These are phyloP conservation scores for Schwanniomyces yamadae DNA, from an alignment of 805 yeast species.

Conservation along the genomic window DNA sequence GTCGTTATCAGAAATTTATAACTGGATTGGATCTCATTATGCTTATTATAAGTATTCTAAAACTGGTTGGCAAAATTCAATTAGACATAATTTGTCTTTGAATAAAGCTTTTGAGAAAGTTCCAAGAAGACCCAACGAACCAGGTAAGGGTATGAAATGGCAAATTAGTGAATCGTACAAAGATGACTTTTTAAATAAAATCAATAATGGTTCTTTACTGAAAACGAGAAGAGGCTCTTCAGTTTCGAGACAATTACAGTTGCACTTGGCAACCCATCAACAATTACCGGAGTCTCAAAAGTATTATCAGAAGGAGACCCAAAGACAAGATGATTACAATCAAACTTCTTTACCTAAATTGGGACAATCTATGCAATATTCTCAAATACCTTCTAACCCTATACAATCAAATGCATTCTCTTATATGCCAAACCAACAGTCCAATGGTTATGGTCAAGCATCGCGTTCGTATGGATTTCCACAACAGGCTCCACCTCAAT, in stretches of 20 bases:
- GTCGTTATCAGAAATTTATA: slow-evolving; percentile 88
- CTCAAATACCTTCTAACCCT: slow-evolving; percentile 15
- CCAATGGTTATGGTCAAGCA: slow-evolving; percentile 11
- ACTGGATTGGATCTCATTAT: slow-evolving; percentile 83
- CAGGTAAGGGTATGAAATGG: slow-evolving; percentile 99
- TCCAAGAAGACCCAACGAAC: slow-evolving; percentile 92
- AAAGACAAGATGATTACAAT: slow-evolving; percentile 16
- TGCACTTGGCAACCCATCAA: slow-evolving; percentile 64
- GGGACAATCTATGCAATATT: slow-evolving; percentile 17
- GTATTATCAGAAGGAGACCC: slow-evolving; percentile 22
- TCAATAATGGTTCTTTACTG: slow-evolving; percentile 70
- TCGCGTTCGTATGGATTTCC: slow-evolving; percentile 15
- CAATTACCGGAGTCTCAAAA: slow-evolving; percentile 48
- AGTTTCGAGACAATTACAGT: slow-evolving; percentile 75
- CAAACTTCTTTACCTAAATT: slow-evolving; percentile 20
- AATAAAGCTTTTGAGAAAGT: slow-evolving; percentile 98
- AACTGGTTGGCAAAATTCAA: slow-evolving; percentile 98
- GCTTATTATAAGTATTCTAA: slow-evolving; percentile 89
- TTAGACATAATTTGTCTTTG: slow-evolving; percentile 88
- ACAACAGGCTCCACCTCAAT: slow-evolving; percentile 16
- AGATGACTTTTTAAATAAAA: slow-evolving; percentile 78
- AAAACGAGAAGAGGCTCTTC: slow-evolving; percentile 78
- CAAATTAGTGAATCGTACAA: slow-evolving; percentile 83
- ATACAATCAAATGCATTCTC: slow-evolving; percentile 22
- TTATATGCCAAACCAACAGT: slow-evolving; percentile 16